phyloP scores from a whole-genome alignment of 106 monocot species.

The Acorus gramineus region DNA sequence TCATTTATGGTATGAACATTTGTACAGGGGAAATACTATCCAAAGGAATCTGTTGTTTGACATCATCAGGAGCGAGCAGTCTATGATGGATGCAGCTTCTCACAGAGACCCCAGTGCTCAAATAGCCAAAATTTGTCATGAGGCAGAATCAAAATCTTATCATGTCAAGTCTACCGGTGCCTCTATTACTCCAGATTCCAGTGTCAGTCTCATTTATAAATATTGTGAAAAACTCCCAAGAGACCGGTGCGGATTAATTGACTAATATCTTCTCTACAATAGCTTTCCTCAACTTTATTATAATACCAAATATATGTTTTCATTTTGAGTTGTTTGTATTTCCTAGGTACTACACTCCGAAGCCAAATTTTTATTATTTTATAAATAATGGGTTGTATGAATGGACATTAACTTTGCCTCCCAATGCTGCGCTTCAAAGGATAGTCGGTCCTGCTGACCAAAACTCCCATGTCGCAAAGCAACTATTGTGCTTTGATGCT shows the following conservation, averaged over 20 bases:
- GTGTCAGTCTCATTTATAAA: conserved; percentile 48
- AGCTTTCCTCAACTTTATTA: too few relatives aligned
- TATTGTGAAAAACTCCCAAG: conserved; percentile 82
- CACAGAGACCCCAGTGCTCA: conserved; percentile 35
- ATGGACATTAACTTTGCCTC: conserved; percentile 70
- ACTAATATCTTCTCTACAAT: too few relatives aligned
- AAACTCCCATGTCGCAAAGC: conserved; percentile 56
- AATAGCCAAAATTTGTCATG: conserved; percentile 5
- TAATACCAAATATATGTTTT: too few relatives aligned
- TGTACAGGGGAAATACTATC: conserved; percentile 54
- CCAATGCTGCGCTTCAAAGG: conserved; percentile 63
- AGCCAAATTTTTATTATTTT: conserved; percentile 38
- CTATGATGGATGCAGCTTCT: conserved; percentile 46
- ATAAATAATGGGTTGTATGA: conserved; percentile 28
- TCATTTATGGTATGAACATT: background rate
- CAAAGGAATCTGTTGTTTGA: conserved; percentile 63
- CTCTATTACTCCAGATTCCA: conserved; percentile 51
- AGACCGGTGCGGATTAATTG: conserved; percentile 50
- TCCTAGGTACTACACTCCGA: conserved; percentile 45
- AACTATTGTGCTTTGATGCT: conserved; percentile 72
- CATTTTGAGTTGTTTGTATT: too few relatives aligned
- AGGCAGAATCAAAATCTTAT: conserved; percentile 33
- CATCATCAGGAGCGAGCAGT: conserved; percentile 45
- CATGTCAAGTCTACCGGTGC: conserved; percentile 78
- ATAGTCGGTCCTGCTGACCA: conserved; percentile 43